These are phyloP conservation scores for Salicornia ramosissima DNA, from an alignment of 148 eudicot species.

Conservation along the genomic window DNA sequence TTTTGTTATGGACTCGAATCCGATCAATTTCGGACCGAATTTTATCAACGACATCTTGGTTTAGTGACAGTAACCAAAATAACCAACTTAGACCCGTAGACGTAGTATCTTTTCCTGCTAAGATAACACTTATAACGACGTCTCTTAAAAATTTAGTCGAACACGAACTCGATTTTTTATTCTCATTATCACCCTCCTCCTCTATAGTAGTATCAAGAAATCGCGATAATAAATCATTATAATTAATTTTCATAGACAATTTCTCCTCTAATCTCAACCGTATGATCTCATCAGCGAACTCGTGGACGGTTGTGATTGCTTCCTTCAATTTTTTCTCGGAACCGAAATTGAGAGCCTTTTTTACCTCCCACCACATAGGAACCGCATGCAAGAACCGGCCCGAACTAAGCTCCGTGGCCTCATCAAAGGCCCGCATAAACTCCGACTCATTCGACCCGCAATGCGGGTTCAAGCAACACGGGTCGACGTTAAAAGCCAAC, in stretches of 20 bases:
- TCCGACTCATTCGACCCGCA: conserved; percentile 34
- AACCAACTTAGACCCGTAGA: conserved; percentile 66
- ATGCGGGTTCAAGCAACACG: conserved; percentile 51
- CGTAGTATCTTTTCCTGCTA: conserved; percentile 70
- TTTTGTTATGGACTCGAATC: conserved; percentile 15
- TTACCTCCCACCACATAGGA: conserved; percentile 33
- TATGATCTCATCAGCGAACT: conserved; percentile 57
- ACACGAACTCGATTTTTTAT: not conserved
- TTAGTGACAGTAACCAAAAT: conserved; percentile 53
- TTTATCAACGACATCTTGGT: conserved; percentile 30
- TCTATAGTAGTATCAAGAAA: conserved; percentile 31
- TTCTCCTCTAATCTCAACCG: conserved; percentile 37
- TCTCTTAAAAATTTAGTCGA: conserved; percentile 39
- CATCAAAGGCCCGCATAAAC: conserved; percentile 66
- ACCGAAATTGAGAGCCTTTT: conserved; percentile 43
- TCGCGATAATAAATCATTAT: conserved; percentile 55
- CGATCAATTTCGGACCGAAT: conserved; percentile 40
- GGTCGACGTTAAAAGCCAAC: conserved; percentile 70
- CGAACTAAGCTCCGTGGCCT: conserved; percentile 48
- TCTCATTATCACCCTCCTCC: not conserved
- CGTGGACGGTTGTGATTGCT: conserved; percentile 47
- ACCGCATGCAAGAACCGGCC: conserved; percentile 52
- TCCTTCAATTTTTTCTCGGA: conserved; percentile 46
- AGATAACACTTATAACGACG: conserved; percentile 55
- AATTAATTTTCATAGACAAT: conserved; percentile 10